Base-by-base conservation (phyloP, 805 yeast species). In the Ogataea dorogensis region DNA sequence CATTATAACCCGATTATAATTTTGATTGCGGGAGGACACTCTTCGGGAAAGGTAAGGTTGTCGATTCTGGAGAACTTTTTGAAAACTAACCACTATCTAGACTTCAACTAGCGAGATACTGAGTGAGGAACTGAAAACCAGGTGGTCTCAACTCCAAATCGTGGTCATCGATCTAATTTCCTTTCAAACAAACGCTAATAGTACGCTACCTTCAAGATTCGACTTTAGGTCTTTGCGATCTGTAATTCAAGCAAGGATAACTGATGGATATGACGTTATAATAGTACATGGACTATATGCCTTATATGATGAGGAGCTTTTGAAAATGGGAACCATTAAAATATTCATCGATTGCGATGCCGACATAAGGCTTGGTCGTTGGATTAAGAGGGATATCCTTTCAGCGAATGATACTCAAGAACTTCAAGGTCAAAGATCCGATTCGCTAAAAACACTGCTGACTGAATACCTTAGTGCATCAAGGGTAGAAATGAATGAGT, bases 321-420 rank as follows among this genome's bases (percentile, higher is more conserved):
- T 84, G 22, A 64, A 64, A 8, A 43, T 71, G 51, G 79, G 89
- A 0, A 67, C 76, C 1, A 65, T 88, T 46, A 81, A 77, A 52
- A 76, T 89, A 2, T 89, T 81, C 49, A 69, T 89, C 11, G 93
- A 86, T 47, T 74, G 87, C 43, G 97, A 89, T 59, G 78, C 91
- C 1, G 98, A 89, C 58, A 77, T 83, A 5, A 64, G 96, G 36
- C 64, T 89, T 25, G 79, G 86, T n/a, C 73, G 95, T 46, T 77
- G 93, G 83, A 81, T 86, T 30, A 64, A 68, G 36, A 46, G 63
- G 30, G 65, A 58, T 20, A 46, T 61, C 11, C 18, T 47, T 12
- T 21, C 24, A 16, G 44, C 45, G 7, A 26, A 35, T 7, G 22
- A 17, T 20, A 11, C 16, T 2, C 29, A 38, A 17, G 14, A 31